phyloP scores from a whole-genome alignment of 225 moss, liverwort and hornwort species.

The Pseudoscleropodium purum region DNA sequence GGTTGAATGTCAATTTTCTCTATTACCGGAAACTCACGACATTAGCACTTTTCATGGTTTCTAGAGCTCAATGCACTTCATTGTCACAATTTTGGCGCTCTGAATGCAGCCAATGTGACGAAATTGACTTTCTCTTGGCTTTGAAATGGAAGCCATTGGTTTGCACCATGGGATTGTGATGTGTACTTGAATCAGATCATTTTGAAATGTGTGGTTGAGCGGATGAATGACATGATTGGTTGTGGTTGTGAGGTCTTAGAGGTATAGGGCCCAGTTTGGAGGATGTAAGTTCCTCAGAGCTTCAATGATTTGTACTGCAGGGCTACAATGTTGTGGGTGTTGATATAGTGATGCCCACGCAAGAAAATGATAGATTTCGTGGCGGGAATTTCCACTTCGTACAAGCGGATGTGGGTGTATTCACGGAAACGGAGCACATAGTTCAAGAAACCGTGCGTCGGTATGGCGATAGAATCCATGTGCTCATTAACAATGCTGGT shows the following conservation, averaged over 20 bases:
- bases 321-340: constrained; percentile 59
- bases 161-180: neutral
- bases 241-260: neutral
- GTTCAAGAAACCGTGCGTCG: constrained; percentile 25
- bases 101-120: neutral
- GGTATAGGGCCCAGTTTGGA: neutral
- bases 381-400: constrained; percentile 36
- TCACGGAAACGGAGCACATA: constrained; percentile 23
- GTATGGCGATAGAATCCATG: constrained; percentile 31
- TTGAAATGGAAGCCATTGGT: neutral
- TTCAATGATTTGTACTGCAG: constrained; percentile 8
- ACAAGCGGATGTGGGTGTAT: constrained; percentile 32
- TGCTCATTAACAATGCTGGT: constrained; percentile 56
- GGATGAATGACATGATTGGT: neutral
- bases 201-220: neutral
- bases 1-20: neutral
- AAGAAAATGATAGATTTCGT: constrained; percentile 8
- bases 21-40: neutral
- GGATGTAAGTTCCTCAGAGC: neutral
- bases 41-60: neutral
- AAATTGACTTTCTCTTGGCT: neutral
- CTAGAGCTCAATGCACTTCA: neutral
- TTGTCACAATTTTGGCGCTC: neutral
- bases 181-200: neutral
- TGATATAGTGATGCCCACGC: constrained; percentile 17